A percentile compares a stretch with the other conserved stretches of the same genome.
phyloP scores from a whole-genome alignment of 148 eudicot species.

The Bassia scoparia region DNA sequence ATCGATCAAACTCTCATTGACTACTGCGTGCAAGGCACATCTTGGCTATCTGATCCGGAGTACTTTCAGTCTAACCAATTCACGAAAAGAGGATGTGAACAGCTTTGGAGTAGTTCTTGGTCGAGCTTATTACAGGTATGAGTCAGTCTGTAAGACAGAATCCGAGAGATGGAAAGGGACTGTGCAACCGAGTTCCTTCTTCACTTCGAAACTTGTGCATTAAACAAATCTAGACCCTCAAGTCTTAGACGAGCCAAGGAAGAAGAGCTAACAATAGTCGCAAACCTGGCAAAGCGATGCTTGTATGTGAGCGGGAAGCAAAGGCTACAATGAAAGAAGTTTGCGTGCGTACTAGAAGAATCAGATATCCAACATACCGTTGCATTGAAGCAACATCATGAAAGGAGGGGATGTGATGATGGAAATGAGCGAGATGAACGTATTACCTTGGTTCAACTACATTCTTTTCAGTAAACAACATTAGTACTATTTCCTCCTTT shows the following conservation, averaged over 20 bases:
- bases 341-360: slow-evolving; percentile 15
- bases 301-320: slow-evolving; percentile 18
- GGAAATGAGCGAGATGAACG: slow-evolving; percentile 3
- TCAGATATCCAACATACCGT: background rate
- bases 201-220: slow-evolving; percentile 13
- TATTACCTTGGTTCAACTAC: slow-evolving; percentile 11
- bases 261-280: slow-evolving; percentile 13
- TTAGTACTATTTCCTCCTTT: background rate
- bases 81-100: slow-evolving; percentile 27
- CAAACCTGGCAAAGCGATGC: slow-evolving; percentile 17
- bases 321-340: slow-evolving; percentile 27
- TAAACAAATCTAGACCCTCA: slow-evolving; percentile 15
- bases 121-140: slow-evolving; percentile 24
- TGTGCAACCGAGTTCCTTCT: slow-evolving; percentile 19
- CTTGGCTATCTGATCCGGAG: slow-evolving; percentile 25
- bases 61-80: slow-evolving; percentile 23
- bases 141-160: background rate
- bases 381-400: background rate
- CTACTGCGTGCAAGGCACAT: slow-evolving; percentile 24
- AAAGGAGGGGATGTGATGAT: background rate
- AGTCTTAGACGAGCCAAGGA: slow-evolving; percentile 16
- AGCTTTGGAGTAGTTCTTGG: slow-evolving; percentile 28
- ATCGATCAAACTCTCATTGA: slow-evolving; percentile 23
- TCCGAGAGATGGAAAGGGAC: slow-evolving; percentile 14
- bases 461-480: background rate